Conservation (phyloP, 2,329 filamentous ascomycete genomes). For the Lachnellula hyalina region DNA sequence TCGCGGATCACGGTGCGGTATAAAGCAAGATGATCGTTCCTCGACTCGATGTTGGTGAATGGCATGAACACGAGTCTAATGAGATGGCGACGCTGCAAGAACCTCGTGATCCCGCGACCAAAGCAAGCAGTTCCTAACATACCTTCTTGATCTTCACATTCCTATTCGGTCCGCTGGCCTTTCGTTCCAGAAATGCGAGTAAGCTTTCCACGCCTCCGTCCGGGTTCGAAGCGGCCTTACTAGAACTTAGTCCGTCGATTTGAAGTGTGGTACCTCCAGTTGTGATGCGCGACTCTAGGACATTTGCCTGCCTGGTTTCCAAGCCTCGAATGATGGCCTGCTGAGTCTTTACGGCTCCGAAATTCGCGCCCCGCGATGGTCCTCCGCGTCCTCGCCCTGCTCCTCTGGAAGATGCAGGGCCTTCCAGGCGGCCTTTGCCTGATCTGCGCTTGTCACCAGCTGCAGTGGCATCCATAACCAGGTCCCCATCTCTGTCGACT, state of each 20-base stretch:
- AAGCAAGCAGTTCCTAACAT: conserved; percentile 46
- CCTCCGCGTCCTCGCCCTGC: conserved; percentile 30
- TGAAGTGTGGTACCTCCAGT: conserved; percentile 27
- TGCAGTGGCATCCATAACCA: conserved; percentile 48
- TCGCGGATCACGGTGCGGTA: conserved; percentile 25
- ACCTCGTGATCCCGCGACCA: conserved; percentile 38
- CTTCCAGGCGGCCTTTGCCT: conserved; percentile 23
- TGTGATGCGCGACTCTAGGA: conserved; percentile 24
- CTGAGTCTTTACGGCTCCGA: conserved; percentile 22
- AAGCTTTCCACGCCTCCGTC: conserved; percentile 63
- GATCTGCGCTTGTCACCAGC: conserved; percentile 24
- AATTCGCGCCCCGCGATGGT: conserved; percentile 27
- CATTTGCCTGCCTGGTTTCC: conserved; percentile 28
- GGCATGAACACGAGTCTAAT: conserved; percentile 37
- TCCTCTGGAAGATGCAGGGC: conserved; percentile 9
- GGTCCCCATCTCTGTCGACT: conserved; percentile 56
- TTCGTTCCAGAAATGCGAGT: conserved; percentile 65
- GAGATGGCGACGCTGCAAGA: conserved; percentile 32
- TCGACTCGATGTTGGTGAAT: conserved; percentile 31
- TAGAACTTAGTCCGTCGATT: conserved; percentile 59
- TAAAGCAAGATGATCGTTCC: conserved; percentile 21
- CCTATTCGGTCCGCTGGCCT: conserved; percentile 45
- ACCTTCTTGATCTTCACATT: conserved; percentile 70
- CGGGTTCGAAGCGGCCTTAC: conserved; percentile 60
- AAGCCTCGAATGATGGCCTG: conserved; percentile 35